Conservation (phyloP, 768 basidiomycete species). For the Tylopilus plumbeoviolaceoides region DNA sequence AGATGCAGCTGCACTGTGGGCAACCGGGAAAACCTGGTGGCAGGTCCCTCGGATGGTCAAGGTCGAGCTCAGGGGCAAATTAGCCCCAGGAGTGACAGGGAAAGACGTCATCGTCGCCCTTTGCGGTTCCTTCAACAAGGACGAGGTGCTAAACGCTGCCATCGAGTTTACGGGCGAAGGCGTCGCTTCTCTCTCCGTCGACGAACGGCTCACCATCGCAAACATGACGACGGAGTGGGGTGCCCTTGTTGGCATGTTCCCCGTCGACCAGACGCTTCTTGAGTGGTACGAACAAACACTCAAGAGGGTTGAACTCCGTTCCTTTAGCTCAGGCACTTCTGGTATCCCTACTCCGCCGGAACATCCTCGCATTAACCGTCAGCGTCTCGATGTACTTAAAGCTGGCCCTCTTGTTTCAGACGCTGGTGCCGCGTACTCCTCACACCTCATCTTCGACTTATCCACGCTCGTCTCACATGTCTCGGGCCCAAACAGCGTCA, state of each 20-base stretch:
- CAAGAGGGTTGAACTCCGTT: constrained; percentile 68
- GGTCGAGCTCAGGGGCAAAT: constrained; percentile 80
- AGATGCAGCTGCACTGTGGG: constrained; percentile 94
- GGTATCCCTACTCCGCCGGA: constrained; percentile 64
- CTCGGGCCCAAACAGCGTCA: constrained; percentile 97
- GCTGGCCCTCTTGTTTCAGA: constrained; percentile 61
- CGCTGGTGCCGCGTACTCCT: constrained; percentile 71
- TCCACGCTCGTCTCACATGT: constrained; percentile 93
- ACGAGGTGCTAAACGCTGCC: constrained; percentile 95
- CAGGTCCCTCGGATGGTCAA: constrained; percentile 96
- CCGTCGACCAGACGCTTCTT: constrained; percentile 77
- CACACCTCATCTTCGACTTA: constrained; percentile 87
- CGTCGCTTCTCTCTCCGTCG: constrained; percentile 69
- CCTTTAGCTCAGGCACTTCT: constrained; percentile 52
- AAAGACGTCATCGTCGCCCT: constrained; percentile 98
- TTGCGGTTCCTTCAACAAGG: constrained; percentile 92
- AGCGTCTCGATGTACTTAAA: constrained; percentile 64
- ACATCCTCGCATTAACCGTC: constrained; percentile 83
- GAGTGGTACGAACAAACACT: constrained; percentile 82
- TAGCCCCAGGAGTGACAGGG: constrained; percentile 89
- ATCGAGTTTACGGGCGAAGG: constrained; percentile 96
- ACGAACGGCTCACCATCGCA: constrained; percentile 94
- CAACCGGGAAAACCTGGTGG: constrained; percentile 99
- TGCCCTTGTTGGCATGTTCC: constrained; percentile 92
- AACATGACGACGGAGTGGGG: constrained; percentile 99